phyloP scores from a whole-genome alignment of 768 basidiomycete genomes.

The Leccinum pellstonianum region DNA sequence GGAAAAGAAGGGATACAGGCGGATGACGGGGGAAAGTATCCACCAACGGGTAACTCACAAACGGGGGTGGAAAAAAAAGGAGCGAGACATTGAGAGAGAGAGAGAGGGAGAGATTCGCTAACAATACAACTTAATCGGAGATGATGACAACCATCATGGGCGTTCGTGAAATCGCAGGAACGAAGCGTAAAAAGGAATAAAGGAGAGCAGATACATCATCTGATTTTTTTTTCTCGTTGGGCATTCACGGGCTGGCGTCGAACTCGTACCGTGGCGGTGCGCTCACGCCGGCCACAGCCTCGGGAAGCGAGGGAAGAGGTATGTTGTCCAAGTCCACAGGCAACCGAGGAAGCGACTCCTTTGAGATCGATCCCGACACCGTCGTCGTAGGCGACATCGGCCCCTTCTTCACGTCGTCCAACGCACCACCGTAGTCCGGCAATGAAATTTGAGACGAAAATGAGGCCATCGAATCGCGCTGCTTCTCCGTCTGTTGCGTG shows the following conservation, averaged over 20 bases:
- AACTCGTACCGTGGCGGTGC: slow-evolving; percentile 26
- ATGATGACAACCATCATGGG: background rate
- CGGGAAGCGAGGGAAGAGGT: slow-evolving; percentile 20
- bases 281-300: slow-evolving; percentile 13
- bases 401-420: slow-evolving; percentile 26
- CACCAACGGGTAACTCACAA: slow-evolving; percentile 5
- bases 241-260: slow-evolving; percentile 11
- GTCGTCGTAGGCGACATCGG: slow-evolving; percentile 25
- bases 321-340: slow-evolving; percentile 20
- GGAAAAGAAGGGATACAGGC: background rate
- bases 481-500: slow-evolving; percentile 43
- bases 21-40: slow-evolving; percentile 7
- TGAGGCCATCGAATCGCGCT: slow-evolving; percentile 49
- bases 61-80: background rate
- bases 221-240: background rate
- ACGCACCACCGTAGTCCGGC: slow-evolving; percentile 39
- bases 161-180: background rate
- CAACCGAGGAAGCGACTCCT: slow-evolving; percentile 24
- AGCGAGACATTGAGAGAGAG: background rate
- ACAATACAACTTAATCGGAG: slow-evolving; percentile 26
- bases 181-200: background rate
- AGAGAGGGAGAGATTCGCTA: slow-evolving; percentile 14
- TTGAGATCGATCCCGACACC: slow-evolving; percentile 24
- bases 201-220: background rate
- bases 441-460: slow-evolving; percentile 45